Base-by-base conservation (phyloP, 768 basidiomycete species). In the Suillus ampliporus region DNA sequence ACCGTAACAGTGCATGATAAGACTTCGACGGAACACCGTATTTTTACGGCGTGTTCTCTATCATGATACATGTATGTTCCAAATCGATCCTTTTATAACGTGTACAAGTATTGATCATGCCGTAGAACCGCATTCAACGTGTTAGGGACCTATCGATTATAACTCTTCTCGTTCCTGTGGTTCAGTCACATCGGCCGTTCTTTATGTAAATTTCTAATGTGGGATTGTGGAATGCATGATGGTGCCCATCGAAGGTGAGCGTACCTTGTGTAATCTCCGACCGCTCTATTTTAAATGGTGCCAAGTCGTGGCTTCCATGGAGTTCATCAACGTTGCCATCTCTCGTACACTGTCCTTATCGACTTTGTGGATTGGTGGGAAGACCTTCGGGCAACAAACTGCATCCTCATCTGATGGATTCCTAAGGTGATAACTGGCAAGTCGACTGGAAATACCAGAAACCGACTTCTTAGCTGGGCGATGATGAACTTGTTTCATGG, bases 281-380 rank as follows among this genome's bases (percentile, higher is more conserved):
- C 11, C 28, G 19, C 50, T 51, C 50, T 51, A 51, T 51, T 51
- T 51, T n/a, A 51, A 51, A 28, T 17, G 15, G 26, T 26, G 47
- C 23, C 21, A 15, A 23, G 23, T 23, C 46, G 46, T 48, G 47
- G 23, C 23, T 46, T 44, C 43, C 10, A 44, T 10, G 23, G 15
- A 48, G 26, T 26, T 31, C 31, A 31, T 31, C 50, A 34, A 34
- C 19, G 50, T 51, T 51, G 31, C 11, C 6, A 31, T 51, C 37
- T 51, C 37, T 37, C 37, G 37, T 37, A 10, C 37, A 37, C 11
- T 37, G 50, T 34, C 50, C 31, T 51, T 51, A 51, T 51, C 19
- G 19, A 51, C 50, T 51, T 31, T n/a, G 19, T 28, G 31, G 50
- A 51, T 38, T 66, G 69, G 69, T 71, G 71, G 69, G 71, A 72